Base-by-base conservation (phyloP, 2,329 filamentous ascomycete genomes). In the Cladosporium colombiae region DNA sequence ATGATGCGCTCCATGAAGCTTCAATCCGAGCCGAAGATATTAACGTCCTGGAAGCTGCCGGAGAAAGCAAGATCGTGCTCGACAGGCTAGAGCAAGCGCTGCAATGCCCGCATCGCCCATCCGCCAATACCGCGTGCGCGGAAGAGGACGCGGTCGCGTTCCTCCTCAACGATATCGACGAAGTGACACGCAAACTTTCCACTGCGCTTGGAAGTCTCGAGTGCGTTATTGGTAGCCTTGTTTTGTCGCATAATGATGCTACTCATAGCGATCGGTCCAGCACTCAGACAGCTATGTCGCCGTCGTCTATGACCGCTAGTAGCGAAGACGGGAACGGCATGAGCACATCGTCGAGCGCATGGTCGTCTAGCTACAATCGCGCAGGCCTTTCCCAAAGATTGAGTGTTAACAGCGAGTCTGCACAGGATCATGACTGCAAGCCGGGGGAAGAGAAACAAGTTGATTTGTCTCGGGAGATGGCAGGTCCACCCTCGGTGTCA, bases 1-100 rank as follows among this genome's bases (percentile, higher is more conserved):
- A 70, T 40, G 69, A 71, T 25, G 59, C 63, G 16, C 67, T 70
- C 3, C 57, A 52, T n/a, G 64, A 64, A 29, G 35, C 60, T 16
- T 52, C 35, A 18, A 29, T 49, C 14, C 49, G 62, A 35, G 31
- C 64, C 27, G 50, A 64, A 44, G 31, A 59, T 37, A 49, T 62
- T 61, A 49, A 60, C 29, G 31, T 65, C 3, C 35, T 64, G 35
- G 50, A 61, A 40, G 59, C 57, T 33, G 60, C 67, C 11, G 52
- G 31, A 1, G 57, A 68, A 33, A 67, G 67, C 66, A 65, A 55
- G 27, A 29, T 40, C 2, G 49, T 66, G n/a, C 62, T 71, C 18
- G 46, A 65, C 33, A 66, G 62, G 57, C 55, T 71, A n/a, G 66
- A 68, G 14, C 27, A 35, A n/a, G 58, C 66, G 5, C 33, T 65